phyloP scores from a whole-genome alignment of 176 grass and related monocot genomes.

The Triticum turgidum region DNA sequence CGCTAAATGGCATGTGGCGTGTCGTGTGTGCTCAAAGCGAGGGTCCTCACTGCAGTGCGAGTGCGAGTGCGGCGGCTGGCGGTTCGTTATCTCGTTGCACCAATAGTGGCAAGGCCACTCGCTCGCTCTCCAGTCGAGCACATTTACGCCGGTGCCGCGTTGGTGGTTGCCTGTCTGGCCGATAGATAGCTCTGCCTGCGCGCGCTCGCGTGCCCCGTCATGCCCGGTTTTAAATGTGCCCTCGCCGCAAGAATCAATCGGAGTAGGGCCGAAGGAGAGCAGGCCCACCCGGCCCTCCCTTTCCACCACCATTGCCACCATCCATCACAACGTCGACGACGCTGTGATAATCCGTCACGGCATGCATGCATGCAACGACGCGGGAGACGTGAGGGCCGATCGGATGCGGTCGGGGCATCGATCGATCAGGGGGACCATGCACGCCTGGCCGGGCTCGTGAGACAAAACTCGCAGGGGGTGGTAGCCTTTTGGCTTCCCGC shows the following conservation, averaged over 20 bases:
- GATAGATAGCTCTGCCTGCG: neutral
- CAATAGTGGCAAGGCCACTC: neutral
- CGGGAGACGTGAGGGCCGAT: neutral
- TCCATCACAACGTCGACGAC: neutral
- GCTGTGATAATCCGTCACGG: neutral
- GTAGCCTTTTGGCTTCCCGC: neutral
- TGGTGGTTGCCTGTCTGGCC: slow-evolving; percentile 29
- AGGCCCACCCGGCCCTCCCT: neutral
- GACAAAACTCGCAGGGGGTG: slow-evolving; percentile 20
- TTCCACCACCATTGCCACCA: neutral
- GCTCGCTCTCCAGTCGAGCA: neutral
- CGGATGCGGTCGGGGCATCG: slow-evolving; percentile 27
- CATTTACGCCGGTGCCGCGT: slow-evolving; percentile 27
- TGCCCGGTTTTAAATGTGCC: neutral
- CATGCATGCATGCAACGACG: neutral
- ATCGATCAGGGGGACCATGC: slow-evolving; percentile 7
- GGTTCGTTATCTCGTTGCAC: neutral
- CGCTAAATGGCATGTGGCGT: neutral
- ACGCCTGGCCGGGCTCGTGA: slow-evolving; percentile 9
- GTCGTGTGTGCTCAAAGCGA: neutral
- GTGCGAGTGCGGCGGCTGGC: slow-evolving; percentile 4
- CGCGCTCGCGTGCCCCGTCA: neutral
- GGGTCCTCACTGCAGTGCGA: neutral
- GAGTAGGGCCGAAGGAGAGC: neutral
- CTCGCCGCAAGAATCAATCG: neutral